These are phyloP conservation scores for Acaromyces ingoldii DNA, from an alignment of 1,284 basidiomycete genomes.

Conservation along the genomic window DNA sequence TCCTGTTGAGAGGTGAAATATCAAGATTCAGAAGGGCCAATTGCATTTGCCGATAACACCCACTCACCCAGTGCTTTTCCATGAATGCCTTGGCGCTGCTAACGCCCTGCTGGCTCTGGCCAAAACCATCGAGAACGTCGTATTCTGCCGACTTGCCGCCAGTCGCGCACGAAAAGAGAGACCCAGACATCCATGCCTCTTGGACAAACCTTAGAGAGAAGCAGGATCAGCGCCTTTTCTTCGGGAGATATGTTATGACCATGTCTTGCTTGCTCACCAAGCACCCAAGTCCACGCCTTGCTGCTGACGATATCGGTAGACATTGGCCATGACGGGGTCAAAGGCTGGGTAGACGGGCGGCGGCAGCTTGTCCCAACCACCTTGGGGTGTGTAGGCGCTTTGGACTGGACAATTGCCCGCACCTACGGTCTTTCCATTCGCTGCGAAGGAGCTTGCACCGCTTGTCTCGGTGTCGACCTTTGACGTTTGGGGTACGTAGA, in stretches of 20 bases:
- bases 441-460: neutral
- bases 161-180: slow-evolving; percentile 63
- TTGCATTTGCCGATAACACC: too few relatives aligned
- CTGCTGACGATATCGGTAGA: slow-evolving; percentile 69
- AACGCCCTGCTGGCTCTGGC: slow-evolving; percentile 57
- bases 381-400: slow-evolving; percentile 35
- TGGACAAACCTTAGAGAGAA: slow-evolving; percentile 48
- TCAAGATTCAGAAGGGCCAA: neutral
- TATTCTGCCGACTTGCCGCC: slow-evolving; percentile 58
- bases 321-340: slow-evolving; percentile 40
- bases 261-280: slow-evolving; percentile 21
- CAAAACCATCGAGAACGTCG: slow-evolving; percentile 54
- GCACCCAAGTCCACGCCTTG: slow-evolving; percentile 75
- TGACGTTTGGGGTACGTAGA: slow-evolving; percentile 27
- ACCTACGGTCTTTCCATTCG: slow-evolving; percentile 26
- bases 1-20: slow-evolving; percentile 50
- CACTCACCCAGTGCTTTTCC: slow-evolving; percentile 64
- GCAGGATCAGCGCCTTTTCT: neutral
- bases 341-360: slow-evolving; percentile 33
- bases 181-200: slow-evolving; percentile 61
- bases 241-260: too few relatives aligned
- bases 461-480: slow-evolving; percentile 18
- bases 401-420: slow-evolving; percentile 38
- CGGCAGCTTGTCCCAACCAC: slow-evolving; percentile 28
- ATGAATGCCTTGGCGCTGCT: slow-evolving; percentile 56